Percentiles rank a stretch among this genome's conserved stretches.
These are phyloP conservation scores for Silene conica DNA, from an alignment of 148 eudicot species.

Conservation along the genomic window DNA sequence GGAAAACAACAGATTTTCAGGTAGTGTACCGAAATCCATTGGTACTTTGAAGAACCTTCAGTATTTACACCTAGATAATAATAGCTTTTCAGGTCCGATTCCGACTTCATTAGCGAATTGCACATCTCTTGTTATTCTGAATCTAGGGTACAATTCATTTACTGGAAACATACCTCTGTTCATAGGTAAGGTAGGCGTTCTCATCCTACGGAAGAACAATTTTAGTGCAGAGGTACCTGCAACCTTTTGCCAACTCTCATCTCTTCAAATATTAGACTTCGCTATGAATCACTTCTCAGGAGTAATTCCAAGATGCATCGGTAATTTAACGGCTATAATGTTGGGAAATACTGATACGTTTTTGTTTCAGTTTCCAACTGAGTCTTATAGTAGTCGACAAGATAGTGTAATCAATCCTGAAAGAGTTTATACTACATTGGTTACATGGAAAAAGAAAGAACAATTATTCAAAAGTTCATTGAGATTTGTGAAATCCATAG, in stretches of 20 bases:
- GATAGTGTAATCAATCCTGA: neutral
- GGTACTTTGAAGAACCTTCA: neutral
- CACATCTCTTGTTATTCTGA: conserved; percentile 11
- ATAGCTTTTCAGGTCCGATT: conserved; percentile 4
- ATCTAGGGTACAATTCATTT: conserved; percentile 15
- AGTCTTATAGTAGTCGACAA: too few relatives aligned
- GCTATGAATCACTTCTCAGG: conserved; percentile 16
- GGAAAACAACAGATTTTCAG: conserved; percentile 12
- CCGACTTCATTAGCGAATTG: conserved; percentile 12
- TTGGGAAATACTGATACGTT: neutral
- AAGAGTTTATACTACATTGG: neutral
- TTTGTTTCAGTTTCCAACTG: neutral
- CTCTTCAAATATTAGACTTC: conserved; percentile 20
- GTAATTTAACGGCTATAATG: conserved; percentile 18
- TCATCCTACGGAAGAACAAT: conserved; percentile 11
- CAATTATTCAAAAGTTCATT: conserved; percentile 8
- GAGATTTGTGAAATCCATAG: conserved; percentile 16
- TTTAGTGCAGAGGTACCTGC: conserved; percentile 13
- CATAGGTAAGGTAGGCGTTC: conserved; percentile 7
- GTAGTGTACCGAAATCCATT: conserved; percentile 15
- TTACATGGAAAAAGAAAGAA: conserved; percentile 22
- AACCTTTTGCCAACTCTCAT: neutral
- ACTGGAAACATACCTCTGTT: conserved; percentile 8
- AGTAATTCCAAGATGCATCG: conserved; percentile 12
- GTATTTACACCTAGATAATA: conserved; percentile 10